These are phyloP conservation scores for Leptographium lundbergii DNA, from an alignment of 2,329 filamentous ascomycete genomes.

Conservation along the genomic window DNA sequence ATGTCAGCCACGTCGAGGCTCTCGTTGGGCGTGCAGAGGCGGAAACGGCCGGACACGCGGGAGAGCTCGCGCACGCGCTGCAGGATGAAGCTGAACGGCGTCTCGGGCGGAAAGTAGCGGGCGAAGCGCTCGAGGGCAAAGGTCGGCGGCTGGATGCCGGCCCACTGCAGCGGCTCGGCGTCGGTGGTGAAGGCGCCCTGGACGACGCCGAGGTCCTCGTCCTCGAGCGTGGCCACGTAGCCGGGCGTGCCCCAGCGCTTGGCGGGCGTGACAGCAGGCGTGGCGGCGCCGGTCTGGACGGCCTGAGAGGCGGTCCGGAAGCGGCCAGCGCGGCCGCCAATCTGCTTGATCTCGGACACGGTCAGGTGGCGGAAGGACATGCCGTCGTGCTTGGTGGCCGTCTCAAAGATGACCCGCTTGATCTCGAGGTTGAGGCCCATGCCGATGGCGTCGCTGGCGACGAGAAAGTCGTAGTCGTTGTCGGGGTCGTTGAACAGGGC, in stretches of 20 bases:
- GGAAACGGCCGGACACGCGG: conserved; percentile 51
- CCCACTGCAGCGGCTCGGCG: conserved; percentile 52
- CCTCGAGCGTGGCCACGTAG: conserved; percentile 66
- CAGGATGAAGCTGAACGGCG: conserved; percentile 74
- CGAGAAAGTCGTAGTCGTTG: conserved; percentile 90
- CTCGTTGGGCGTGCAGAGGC: conserved; percentile 53
- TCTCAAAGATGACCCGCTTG: conserved; percentile 80
- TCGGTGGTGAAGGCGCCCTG: conserved; percentile 48
- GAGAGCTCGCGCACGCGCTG: conserved; percentile 60
- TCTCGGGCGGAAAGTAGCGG: conserved; percentile 66
- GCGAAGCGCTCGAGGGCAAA: conserved; percentile 63
- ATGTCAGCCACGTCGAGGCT: conserved; percentile 56
- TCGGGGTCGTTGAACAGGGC: conserved; percentile 87
- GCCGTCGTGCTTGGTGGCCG: conserved; percentile 60
- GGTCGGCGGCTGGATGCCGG: conserved; percentile 63
- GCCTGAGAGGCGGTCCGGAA: conserved; percentile 60
- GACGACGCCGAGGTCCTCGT: conserved; percentile 53
- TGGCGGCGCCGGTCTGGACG: conserved; percentile 13
- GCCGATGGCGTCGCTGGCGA: conserved; percentile 69
- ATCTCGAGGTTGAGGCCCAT: conserved; percentile 95
- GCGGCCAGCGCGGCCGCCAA: conserved; percentile 81
- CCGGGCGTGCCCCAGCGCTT: conserved; percentile 33
- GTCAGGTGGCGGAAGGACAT: conserved; percentile 41
- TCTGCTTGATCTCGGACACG: conserved; percentile 81
- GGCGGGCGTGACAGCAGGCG: not conserved